Conservation (phyloP, 2,329 filamentous ascomycete species). For the Penicillium griseofulvum region DNA sequence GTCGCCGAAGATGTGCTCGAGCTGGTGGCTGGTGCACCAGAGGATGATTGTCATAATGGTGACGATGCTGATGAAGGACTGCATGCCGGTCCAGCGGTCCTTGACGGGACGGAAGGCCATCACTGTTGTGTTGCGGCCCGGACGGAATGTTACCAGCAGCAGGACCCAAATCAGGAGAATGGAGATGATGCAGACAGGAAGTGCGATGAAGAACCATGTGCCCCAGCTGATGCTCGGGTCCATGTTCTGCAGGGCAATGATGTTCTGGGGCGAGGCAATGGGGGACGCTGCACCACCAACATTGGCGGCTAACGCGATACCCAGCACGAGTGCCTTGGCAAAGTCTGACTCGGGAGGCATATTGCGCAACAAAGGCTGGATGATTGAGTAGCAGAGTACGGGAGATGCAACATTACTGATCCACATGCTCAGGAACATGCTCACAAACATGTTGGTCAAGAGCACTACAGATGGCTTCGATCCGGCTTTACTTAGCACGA, state of each 20-base stretch:
- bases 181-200: slow-evolving; percentile 87
- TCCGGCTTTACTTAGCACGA: slow-evolving; percentile 93
- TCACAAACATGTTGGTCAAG: slow-evolving; percentile 97
- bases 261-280: slow-evolving; percentile 95
- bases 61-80: slow-evolving; percentile 87
- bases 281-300: slow-evolving; percentile 95
- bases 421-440: slow-evolving; percentile 97
- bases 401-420: slow-evolving; percentile 98
- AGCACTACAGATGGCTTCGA: slow-evolving; percentile 86
- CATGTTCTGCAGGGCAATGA: slow-evolving; percentile 97
- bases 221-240: slow-evolving; percentile 86
- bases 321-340: slow-evolving; percentile 91
- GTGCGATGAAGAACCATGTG: slow-evolving; percentile 92
- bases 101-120: slow-evolving; percentile 87
- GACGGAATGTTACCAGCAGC: slow-evolving; percentile 79
- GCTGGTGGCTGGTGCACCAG: slow-evolving; percentile 89
- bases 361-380: slow-evolving; percentile 94
- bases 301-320: slow-evolving; percentile 91
- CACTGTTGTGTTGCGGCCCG: slow-evolving; percentile 80
- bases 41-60: slow-evolving; percentile 81
- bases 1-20: slow-evolving; percentile 85
- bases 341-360: slow-evolving; percentile 86
- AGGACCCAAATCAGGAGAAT: slow-evolving; percentile 87
- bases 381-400: slow-evolving; percentile 95
- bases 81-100: slow-evolving; percentile 81